Evolutionary conservation across 164 flowering plant species (phyloP), one percentile per base, ranked within the genome.

Genomic region (Dillenia turbinata): DNA sequence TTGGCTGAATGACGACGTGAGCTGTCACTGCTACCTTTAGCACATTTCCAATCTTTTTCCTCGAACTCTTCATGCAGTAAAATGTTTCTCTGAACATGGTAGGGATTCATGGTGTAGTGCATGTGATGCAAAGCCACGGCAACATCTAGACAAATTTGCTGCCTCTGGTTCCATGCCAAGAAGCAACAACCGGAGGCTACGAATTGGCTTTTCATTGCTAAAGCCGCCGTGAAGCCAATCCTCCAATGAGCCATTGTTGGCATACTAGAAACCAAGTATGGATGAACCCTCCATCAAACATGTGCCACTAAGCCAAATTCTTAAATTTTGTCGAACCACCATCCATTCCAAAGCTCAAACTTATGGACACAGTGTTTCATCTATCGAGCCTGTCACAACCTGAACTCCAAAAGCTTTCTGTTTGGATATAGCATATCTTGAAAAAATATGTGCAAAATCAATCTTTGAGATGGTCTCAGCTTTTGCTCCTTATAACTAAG

Each of bases 181-280:
- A 89, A 88, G 66, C 92, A 83, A 60, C 77, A 72, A 71, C 96
- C 89, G 3, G 96, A 90, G 40, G 86, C 80, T 10, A 90, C 88
- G 79, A 86, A 88, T 16, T 90, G 96, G 73, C 83, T 92, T 71
- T 92, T 92, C 80, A 88, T 75, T 10, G 93, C 98, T 67, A n/a
- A 90, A 72, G 5, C 96, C 95, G 9, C 95, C 92, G 62, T 89
- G 98, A 60, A 94, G 76, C 97, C 98, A 91, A 52, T 94, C 97
- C 70, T 83, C 85, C 60, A 94, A 75, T 1, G 96, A 85, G 3
- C 98, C 97, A 49, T 94, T 94, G 73, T 73, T 75, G 0, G 95
- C 97, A 52, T 82, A 94, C 76, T 91, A 96, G 12, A 78, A 4
- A 91, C 88, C 56, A 88, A 47, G 62, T 24, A 87, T 1, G 92